Base-by-base conservation (phyloP, 352 stramenopile species). In the Phytopythium ostracodes region DNA sequence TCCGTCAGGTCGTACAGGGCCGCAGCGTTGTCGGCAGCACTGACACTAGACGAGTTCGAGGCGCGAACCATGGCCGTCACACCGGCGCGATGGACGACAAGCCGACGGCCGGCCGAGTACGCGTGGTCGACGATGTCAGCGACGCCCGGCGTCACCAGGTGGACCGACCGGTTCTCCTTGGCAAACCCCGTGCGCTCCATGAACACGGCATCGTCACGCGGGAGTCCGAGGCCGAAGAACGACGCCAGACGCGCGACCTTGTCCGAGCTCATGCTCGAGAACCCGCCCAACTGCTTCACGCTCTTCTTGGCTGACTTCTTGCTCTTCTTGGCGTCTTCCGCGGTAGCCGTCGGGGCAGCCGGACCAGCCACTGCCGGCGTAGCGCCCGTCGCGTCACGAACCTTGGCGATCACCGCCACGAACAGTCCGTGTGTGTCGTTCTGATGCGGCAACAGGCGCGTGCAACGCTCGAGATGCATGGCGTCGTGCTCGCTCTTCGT, bases 361-460 rank as follows among this genome's bases (percentile, higher is more conserved):
- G 81, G 79, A 5, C 72, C 76, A 47, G 67, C 67, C 25, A 79
- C 68, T 25, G 40, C 49, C 50, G 47, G 43, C 49, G 59, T 53
- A 17, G 67, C 51, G 12, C 25, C 31, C 6, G 22, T 2, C 5
- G 58, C 14, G 22, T 71, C 72, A 58, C 68, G 65, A 55, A 75
- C 53, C 60, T 91, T 92, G 62, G 96, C 96, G 31, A 99, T 85
- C 15, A 99, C 78, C 18, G 91, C 92, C n/a, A 99, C 64, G 70
- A 99, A 99, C 62, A 99, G 98, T 0, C 96, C 98, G 55, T 98
- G 96, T 0, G 96, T 98, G 71, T 99, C 90, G 60, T 99, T 96
- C 62, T 99, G 92, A 62, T 99, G 97, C 22, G 98, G 98, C 17
- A 99, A 77, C 27, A 99, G 63, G 4, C 97, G 91, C 57, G 97